A percentile compares a stretch with the other conserved stretches of the same genome.
phyloP scores from a whole-genome alignment of 2,329 filamentous ascomycete species.

The Penicillium sp. region DNA sequence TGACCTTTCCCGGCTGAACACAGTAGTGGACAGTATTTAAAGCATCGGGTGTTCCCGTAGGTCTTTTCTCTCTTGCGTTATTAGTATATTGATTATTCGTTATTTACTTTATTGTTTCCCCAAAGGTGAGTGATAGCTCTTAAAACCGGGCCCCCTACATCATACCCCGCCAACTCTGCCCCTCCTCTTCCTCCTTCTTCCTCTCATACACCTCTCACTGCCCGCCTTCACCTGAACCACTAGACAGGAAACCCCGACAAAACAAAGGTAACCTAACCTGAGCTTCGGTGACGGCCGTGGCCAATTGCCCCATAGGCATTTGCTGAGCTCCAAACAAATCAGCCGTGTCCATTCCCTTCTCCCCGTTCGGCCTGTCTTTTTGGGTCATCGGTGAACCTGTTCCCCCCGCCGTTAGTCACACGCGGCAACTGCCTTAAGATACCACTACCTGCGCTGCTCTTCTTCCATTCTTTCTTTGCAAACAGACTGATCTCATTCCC shows the following conservation, averaged over 20 bases:
- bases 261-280: conserved; percentile 17
- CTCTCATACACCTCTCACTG: conserved; percentile 5
- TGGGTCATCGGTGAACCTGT: conserved; percentile 46
- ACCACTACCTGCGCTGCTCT: conserved; percentile 17
- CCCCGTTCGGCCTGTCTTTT: conserved; percentile 38
- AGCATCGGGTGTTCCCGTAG: conserved; percentile 28
- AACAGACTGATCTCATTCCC: conserved; percentile 31
- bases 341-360: conserved; percentile 17
- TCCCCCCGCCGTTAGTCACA: conserved; percentile 39
- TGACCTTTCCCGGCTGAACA: conserved; percentile 34
- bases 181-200: conserved; percentile 11
- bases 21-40: conserved; percentile 26
- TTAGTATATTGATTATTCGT: conserved; percentile 8
- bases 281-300: conserved; percentile 23
- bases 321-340: conserved; percentile 28
- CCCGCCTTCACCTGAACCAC: conserved; percentile 3
- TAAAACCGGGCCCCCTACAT: conserved; percentile 11
- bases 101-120: conserved; percentile 13
- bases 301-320: conserved; percentile 25
- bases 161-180: conserved; percentile 27
- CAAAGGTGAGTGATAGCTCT: conserved; percentile 22
- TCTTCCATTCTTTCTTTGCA: conserved; percentile 23
- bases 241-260: conserved; percentile 10
- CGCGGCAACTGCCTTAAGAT: conserved; percentile 27
- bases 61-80: conserved; percentile 10